Evolutionary conservation across 805 yeast genomes (phyloP), one percentile per base, ranked within the genome.

Genomic region (Pichia membranifaciens): DNA sequence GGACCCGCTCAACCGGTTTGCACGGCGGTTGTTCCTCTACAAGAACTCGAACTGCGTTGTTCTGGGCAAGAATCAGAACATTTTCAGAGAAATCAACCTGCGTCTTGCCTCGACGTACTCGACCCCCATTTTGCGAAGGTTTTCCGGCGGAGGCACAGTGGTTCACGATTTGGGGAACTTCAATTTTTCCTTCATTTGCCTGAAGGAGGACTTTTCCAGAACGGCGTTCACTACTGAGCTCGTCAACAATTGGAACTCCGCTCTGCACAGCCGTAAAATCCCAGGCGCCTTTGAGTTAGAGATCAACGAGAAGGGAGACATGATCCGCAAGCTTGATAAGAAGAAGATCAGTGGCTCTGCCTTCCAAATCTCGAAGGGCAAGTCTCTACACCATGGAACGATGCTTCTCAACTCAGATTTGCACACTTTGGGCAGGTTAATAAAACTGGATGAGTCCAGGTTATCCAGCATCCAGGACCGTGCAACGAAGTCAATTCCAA

Each of bases 91-190:
- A 61, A 74, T 81, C 35, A 85, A 87, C 56, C 48, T 93, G 2
- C 73, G 78, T 0, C 58, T 78, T 13, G 66, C 86, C 5, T 66
- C 72, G 4, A 54, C 69, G 0, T 62, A 76, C 3, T 68, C 69
- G 3, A 72, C 87, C 22, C 91, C 95, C 0, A 59, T 90, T 7
- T 60, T 93, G 5, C 71, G 99, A 55, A 71, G 99, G 47, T 69
- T 76, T 41, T 82, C 93, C 8, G 99, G 99, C 0, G 99, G 99
- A 2, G 99, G 99, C 0, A 81, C 97, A 0, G 99, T 93, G 1
- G 96, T 89, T 10, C 99, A 93, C 62, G 99, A 91, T 64, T 54
- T 72, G 5, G 96, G 97, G 0, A 93, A 93, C 58, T 80, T 83
- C 17, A 93, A 93, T 60, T 93, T 83, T 64, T 82, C 95, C 4